These are phyloP conservation scores for Taiwanofungus camphoratus DNA, from an alignment of 1,284 basidiomycete genomes.

Conservation along the genomic window DNA sequence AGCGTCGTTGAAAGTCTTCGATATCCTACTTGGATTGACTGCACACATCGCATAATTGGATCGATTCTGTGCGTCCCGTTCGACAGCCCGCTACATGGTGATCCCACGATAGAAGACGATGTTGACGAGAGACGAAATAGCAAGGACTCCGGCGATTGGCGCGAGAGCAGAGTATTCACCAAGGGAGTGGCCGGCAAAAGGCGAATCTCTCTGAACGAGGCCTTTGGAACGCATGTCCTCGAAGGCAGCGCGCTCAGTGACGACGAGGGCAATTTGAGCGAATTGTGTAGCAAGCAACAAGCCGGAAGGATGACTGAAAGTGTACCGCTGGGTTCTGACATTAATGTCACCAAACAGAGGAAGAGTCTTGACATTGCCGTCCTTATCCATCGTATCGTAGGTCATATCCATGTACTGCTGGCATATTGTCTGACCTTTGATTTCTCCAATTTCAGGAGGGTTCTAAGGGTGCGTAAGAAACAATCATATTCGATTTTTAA, in stretches of 20 bases:
- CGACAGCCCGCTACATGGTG: constrained; percentile 98
- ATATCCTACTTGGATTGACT: constrained; percentile 94
- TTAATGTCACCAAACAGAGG: constrained; percentile 94
- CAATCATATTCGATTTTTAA: too few species aligned
- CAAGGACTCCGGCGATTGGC: constrained; percentile 93
- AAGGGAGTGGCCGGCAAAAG: constrained; percentile 96
- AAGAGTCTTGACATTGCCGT: constrained; percentile 90
- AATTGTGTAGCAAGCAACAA: constrained; percentile 97
- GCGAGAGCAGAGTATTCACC: constrained; percentile 98
- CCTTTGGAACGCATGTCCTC: constrained; percentile 98
- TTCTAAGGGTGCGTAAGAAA: too few species aligned
- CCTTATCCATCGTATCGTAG: constrained; percentile 94
- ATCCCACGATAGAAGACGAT: constrained; percentile 99
- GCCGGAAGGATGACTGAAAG: constrained; percentile 94
- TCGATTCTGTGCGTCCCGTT: constrained; percentile 87
- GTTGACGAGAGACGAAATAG: constrained; percentile 93
- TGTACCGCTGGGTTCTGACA: constrained; percentile 89
- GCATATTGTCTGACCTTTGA: constrained; percentile 96
- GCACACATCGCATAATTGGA: constrained; percentile 99
- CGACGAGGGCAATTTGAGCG: constrained; percentile 95
- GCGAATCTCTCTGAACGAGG: constrained; percentile 86
- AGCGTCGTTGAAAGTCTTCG: constrained; percentile 88
- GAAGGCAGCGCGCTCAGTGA: constrained; percentile 96
- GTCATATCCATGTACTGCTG: constrained; percentile 99
- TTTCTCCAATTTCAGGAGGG: too few species aligned